Percentiles rank a stretch among this genome's conserved stretches.
phyloP scores from a whole-genome alignment of 23 red algal species.

The Porphyridium purpureum region DNA sequence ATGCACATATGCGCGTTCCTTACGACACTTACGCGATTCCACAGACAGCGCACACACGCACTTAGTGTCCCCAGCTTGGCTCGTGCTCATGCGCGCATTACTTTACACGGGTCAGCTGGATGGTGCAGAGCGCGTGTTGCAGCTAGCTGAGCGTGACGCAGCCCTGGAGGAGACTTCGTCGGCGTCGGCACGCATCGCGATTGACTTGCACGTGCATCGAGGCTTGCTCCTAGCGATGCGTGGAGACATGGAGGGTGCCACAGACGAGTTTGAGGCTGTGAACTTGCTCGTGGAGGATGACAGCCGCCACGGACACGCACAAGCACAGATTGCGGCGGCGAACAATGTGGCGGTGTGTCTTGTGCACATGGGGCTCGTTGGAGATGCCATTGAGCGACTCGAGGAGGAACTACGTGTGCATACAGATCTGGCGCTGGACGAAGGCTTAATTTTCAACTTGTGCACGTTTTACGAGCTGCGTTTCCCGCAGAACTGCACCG shows the following conservation, averaged over 20 bases:
- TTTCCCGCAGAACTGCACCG: background rate
- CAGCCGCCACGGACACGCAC: no score
- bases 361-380: conserved; percentile 20
- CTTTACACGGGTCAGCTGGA: no score
- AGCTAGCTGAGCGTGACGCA: no score
- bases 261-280: conserved; percentile 1
- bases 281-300: no score
- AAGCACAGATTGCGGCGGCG: conserved; percentile 1
- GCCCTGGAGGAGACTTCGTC: no score
- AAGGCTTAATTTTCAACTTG: conserved; percentile 47
- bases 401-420: conserved; percentile 6
- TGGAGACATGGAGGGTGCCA: background rate
- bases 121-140: no score
- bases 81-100: no score
- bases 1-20: no score
- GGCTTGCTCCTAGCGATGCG: background rate
- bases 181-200: no score
- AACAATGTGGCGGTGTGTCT: conserved; percentile 33
- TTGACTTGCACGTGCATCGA: background rate
- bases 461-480: conserved; percentile 36
- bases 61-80: no score
- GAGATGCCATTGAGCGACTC: conserved; percentile 18
- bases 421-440: conserved; percentile 20
- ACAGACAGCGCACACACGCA: no score
- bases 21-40: no score